A percentile compares a stretch with the other conserved stretches of the same genome.
phyloP scores from a whole-genome alignment of 2,329 filamentous ascomycete genomes.

The Pezicula neosporulosa region DNA sequence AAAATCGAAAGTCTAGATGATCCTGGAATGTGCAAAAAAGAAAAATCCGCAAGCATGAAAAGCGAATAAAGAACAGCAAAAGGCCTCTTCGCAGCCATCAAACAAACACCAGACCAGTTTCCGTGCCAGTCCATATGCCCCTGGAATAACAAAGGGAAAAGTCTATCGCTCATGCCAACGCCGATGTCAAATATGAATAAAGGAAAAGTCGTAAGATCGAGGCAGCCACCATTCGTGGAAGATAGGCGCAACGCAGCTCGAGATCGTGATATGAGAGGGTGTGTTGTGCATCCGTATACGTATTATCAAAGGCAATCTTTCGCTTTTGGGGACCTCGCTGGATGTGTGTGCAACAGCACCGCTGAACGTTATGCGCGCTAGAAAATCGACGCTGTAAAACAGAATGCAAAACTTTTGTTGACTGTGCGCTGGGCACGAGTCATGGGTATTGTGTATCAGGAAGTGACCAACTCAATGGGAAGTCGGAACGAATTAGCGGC shows the following conservation, averaged over 20 bases:
- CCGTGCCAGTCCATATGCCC: conserved; percentile 29
- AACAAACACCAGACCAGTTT: conserved; percentile 33
- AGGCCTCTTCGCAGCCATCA: conserved; percentile 23
- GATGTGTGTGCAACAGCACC: conserved; percentile 16
- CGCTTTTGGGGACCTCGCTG: conserved; percentile 14
- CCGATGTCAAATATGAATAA: conserved; percentile 16
- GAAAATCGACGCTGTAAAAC: conserved; percentile 18
- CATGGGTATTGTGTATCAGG: background rate
- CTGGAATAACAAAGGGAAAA: conserved; percentile 29
- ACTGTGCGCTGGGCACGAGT: background rate
- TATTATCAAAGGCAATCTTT: conserved; percentile 22
- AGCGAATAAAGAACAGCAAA: conserved; percentile 22
- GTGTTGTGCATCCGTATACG: conserved; percentile 17
- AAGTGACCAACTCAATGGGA: conserved; percentile 1
- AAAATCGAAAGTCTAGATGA: conserved; percentile 22
- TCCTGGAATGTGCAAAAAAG: conserved; percentile 24
- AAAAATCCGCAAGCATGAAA: conserved; percentile 25
- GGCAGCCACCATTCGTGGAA: conserved; percentile 22
- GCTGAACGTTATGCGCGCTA: conserved; percentile 26
- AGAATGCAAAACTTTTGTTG: conserved; percentile 28
- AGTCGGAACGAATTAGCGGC: no score
- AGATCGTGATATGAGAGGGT: conserved; percentile 23
- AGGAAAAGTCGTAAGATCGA: conserved; percentile 32
- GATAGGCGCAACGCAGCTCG: conserved; percentile 29
- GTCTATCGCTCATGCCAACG: conserved; percentile 29